Evolutionary conservation across 1,284 basidiomycete genomes (phyloP).

Genomic region (Austroboletus novae-zelandiae): DNA sequence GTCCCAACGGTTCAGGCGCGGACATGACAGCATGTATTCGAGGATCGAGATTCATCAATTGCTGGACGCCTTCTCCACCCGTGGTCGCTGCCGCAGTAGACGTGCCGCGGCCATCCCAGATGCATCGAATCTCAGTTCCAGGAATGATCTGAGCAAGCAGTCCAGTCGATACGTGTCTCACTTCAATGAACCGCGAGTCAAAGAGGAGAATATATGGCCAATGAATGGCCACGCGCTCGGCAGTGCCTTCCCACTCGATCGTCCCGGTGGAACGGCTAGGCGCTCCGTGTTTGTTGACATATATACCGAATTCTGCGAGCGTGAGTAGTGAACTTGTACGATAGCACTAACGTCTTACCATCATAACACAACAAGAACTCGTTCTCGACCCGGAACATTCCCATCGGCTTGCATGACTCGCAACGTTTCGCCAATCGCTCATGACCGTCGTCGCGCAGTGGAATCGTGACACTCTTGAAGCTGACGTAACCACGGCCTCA

Average conservation of each 20-base stretch:
- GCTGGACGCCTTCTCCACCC: conserved; percentile 27
- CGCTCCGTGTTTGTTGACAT: conserved; percentile 85
- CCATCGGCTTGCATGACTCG: conserved; percentile 80
- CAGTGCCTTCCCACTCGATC: conserved; percentile 95
- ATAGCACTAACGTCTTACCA: conserved; percentile 46
- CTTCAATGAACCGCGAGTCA: conserved; percentile 90
- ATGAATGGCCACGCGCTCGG: conserved; percentile 85
- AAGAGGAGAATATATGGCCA: conserved; percentile 89
- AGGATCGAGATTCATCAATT: conserved; percentile 63
- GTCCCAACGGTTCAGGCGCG: conserved; percentile 42
- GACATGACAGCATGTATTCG: conserved; percentile 77
- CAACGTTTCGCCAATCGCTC: conserved; percentile 77
- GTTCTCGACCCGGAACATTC: conserved; percentile 89
- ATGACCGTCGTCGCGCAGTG: conserved; percentile 72
- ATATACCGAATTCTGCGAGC: conserved; percentile 83
- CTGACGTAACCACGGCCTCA: conserved; percentile 37
- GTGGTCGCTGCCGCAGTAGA: conserved; percentile 37
- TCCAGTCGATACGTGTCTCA: conserved; percentile 83
- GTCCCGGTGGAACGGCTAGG: conserved; percentile 71
- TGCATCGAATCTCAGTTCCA: conserved; percentile 77
- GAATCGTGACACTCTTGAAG: conserved; percentile 87
- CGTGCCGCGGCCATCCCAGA: conserved; percentile 80
- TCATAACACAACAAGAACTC: conserved; percentile 95
- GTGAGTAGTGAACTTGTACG: conserved; percentile 4
- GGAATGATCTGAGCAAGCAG: conserved; percentile 88